These are phyloP conservation scores for Trichoderma guizhouense DNA, from an alignment of 2,329 filamentous ascomycete species.

Conservation along the genomic window DNA sequence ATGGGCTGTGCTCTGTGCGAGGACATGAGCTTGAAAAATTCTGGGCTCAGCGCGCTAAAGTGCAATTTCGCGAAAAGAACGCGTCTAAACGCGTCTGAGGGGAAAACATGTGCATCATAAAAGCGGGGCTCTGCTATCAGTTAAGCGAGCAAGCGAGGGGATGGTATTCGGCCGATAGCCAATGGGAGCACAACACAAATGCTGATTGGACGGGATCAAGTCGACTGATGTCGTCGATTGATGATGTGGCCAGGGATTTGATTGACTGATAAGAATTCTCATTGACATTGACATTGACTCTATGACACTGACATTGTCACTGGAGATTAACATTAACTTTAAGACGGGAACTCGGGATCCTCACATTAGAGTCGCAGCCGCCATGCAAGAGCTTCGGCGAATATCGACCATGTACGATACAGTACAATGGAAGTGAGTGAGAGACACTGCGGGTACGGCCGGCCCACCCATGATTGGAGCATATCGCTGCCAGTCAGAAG, in stretches of 20 bases:
- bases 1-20: background rate
- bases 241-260: background rate
- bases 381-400: constrained; percentile 4
- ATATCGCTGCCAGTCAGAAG: constrained; percentile 4
- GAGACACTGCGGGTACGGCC: background rate
- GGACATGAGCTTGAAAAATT: background rate
- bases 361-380: constrained; percentile 9
- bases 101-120: constrained; percentile 15
- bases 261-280: background rate
- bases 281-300: background rate
- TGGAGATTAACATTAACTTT: background rate
- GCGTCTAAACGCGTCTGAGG: constrained; percentile 10
- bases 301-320: background rate
- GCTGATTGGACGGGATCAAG: background rate
- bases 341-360: background rate
- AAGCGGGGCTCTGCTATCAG: constrained; percentile 1
- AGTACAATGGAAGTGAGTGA: background rate
- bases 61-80: constrained; percentile 7
- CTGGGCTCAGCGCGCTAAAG: constrained; percentile 7
- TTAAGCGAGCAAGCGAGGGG: constrained; percentile 10
- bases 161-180: background rate
- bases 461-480: background rate
- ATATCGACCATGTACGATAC: constrained; percentile 1
- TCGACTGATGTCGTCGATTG: background rate
- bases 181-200: background rate